Evolutionary conservation across 805 yeast genomes (phyloP), one percentile per base, ranked within the genome.

Genomic region (Spencermartinsiella europaea): DNA sequence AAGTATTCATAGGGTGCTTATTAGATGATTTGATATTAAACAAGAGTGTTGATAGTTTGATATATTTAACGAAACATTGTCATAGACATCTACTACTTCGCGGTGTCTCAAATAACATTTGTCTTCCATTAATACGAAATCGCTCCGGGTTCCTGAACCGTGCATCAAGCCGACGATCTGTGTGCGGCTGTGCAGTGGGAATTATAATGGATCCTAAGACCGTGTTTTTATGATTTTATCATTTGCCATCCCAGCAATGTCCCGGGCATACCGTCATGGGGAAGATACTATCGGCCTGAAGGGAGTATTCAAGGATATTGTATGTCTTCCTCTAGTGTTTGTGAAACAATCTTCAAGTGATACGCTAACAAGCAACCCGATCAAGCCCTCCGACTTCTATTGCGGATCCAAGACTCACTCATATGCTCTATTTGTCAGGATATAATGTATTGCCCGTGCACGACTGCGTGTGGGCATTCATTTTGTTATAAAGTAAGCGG

Each of bases 381-480:
- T 19, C 12, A 21, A 4, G 21, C 16, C 5, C 17, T 38, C 12
- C 15, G 17, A 8, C 12, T 45, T 31, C 42, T 56, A 20, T 25
- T 45, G 20, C 33, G 42, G 34, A 36, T 57, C 22, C 55, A 55
- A 34, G 46, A 55, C 16, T 38, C 49, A 1, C 47, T 62, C 37
- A 50, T 46, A 8, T 82, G 89, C 57, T 64, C 75, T 17, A 71
- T 82, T 19, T 82, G 89, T 62, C 76, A 78, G 34, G 85, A 81
- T 45, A 55, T 74, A 33, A 79, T 81, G 83, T 70, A 70, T 48
- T 67, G 69, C 4, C 88, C 89, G 4, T 76, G 75, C 53, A 61
- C 73, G 4, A 60, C 75, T 2, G 56, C 65, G 12, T 82, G 89
- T 61, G 89, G 89, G 4, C 89, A 82, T 57, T 67, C 82, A 0